Base-by-base conservation (phyloP, 305 asterid species). In the Andrographis paniculata region DNA sequence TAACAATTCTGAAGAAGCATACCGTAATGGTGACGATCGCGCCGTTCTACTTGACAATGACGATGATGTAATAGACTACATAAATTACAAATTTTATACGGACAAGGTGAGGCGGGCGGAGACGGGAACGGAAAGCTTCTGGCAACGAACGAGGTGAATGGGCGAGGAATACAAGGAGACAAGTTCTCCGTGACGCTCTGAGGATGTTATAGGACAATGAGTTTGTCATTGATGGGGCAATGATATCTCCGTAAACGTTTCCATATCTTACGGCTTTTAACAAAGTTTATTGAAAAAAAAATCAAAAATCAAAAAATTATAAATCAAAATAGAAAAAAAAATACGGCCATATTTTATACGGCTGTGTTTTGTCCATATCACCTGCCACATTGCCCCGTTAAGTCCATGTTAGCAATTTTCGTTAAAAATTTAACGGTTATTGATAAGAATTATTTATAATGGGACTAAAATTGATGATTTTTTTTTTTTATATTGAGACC, bases 221-320 rank as follows among this genome's bases (percentile, higher is more conserved):
- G 6, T 72, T 68, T 54, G 65, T 56, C 17, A 42, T 82, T 6
- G 57, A 62, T 57, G 94, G 94, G 22, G 74, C 65, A 0, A 82
- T 82, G 94, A 67, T 82, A 20, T 82, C 70, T 82, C 89, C 0
- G 94, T 86, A 21, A 86, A 82, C 69, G 94, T 89, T 58, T 82
- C 94, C 15, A 50, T 36, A 9, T 47, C 71, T 6, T 48, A 58
- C 55, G 68, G 74, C 0, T 82, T 13, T 36, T 68, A 71, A n/a
- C n/a, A n/a, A n/a, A n/a, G n/a, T n/a, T n/a, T n/a, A n/a, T n/a
- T n/a, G n/a, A n/a, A n/a, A n/a, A n/a, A n/a, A n/a, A n/a, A n/a
- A n/a, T n/a, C n/a, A n/a, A n/a, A n/a, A n/a, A n/a, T n/a, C n/a
- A n/a, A n/a, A n/a, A n/a, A n/a, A n/a, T n/a, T n/a, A n/a, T n/a